Evolutionary conservation across 164 flowering plant species (phyloP).

Genomic region (Vitis amurensis): DNA sequence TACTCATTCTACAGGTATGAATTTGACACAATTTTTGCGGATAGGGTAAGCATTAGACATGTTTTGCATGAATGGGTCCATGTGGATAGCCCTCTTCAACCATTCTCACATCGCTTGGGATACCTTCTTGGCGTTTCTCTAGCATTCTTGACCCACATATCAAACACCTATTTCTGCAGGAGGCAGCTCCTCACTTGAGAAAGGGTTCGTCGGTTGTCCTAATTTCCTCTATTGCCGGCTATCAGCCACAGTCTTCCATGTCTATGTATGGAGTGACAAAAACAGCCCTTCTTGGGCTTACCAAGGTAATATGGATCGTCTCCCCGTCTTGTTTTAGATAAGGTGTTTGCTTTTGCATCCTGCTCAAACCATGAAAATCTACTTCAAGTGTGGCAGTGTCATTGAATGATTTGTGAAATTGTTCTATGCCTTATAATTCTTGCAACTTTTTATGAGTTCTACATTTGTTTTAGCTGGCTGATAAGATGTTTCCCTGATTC

Average conservation of each 20-base stretch:
- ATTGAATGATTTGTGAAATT: too few relatives aligned
- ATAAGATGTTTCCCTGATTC: too few relatives aligned
- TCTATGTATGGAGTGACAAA: constrained; percentile 98
- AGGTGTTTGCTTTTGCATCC: not conserved
- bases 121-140: too few relatives aligned
- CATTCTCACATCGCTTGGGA: too few relatives aligned
- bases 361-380: not conserved
- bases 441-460: too few relatives aligned
- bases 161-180: constrained; percentile 38
- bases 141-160: not conserved
- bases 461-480: too few relatives aligned
- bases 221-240: constrained; percentile 77
- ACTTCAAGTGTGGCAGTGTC: too few relatives aligned
- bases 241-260: constrained; percentile 53
- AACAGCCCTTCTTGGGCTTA: constrained; percentile 97
- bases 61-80: too few relatives aligned
- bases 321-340: not conserved
- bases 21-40: not conserved
- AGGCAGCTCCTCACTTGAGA: constrained; percentile 76
- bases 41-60: too few relatives aligned
- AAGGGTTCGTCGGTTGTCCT: constrained; percentile 83
- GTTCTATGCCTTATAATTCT: too few relatives aligned
- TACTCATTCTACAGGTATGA: constrained; percentile 72
- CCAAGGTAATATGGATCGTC: constrained; percentile 52
- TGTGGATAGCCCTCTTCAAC: too few relatives aligned